Evolutionary conservation across 495 filamentous ascomycete genomes (phyloP), one percentile per base, ranked within the genome.

Genomic region (Niebla homalea): DNA sequence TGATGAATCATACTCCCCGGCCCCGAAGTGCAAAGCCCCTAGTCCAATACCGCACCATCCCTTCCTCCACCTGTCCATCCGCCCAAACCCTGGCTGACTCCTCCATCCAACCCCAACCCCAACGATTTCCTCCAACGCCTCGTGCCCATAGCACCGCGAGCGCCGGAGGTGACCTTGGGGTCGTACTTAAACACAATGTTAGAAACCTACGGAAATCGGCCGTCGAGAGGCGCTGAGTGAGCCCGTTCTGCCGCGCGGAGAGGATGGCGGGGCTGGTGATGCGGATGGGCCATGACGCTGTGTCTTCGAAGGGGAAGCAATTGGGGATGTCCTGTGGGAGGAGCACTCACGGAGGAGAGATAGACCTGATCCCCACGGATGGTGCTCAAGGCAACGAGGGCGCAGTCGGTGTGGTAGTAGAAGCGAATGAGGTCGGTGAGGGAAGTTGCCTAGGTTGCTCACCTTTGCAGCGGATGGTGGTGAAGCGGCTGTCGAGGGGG

Each of bases 301-400:
- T 89, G 48, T 95, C 89, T 58, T 94, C 89, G 53, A 95, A 95
- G 0, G 89, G 89, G 59, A 95, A 95, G 54, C 85, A 89, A 42
- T 81, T 79, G 50, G 77, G 46, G 12, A 95, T 75, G 58, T 95
- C 89, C 52, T 83, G 84, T 26, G 93, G 62, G 12, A 76, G 68
- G 3, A 95, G 60, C 4, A 89, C 70, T 0, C 89, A 89, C 0
- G 85, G 83, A 0, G 84, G n/a, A n/a, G n/a, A n/a, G 76, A 51
- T 94, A 94, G 36, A 95, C 79, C 63, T 90, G 86, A 53, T 94
- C 89, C 4, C 89, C 89, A 8, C 89, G 74, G 46, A 94, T 84
- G n/a, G 89, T 95, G 1, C 89, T 89, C 0, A 82, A 78, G 0
- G 84, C 86, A 80, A 94, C 90, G 50, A 95, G 66, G 16, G 82